Conservation (phyloP, 805 yeast species). For the Candida suzukii region DNA sequence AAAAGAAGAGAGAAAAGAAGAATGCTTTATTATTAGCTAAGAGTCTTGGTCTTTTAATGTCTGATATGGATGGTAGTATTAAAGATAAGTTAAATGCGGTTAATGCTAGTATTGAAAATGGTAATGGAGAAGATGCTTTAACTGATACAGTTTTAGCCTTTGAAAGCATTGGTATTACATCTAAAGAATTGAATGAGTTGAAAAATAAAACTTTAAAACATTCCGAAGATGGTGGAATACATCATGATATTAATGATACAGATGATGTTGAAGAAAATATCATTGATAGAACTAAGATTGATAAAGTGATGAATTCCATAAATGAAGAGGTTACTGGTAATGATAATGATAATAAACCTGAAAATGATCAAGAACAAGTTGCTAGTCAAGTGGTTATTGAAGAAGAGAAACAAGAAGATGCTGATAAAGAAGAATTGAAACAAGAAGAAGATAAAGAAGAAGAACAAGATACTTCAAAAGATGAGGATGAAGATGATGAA, state of each 20-base stretch:
- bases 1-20: constrained; percentile 19
- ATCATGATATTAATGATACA: neutral
- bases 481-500: constrained; percentile 6
- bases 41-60: no score
- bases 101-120: neutral
- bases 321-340: neutral
- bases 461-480: neutral
- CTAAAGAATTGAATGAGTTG: constrained; percentile 10
- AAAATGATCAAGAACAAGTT: neutral
- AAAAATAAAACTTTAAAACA: neutral
- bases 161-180: constrained; percentile 19
- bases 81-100: no score
- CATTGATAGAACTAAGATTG: neutral
- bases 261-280: neutral
- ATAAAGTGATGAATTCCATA: neutral
- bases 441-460: constrained; percentile 1
- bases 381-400: neutral
- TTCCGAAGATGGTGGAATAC: no score
- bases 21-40: no score
- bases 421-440: constrained; percentile 1
- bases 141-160: constrained; percentile 8
- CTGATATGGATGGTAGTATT: no score
- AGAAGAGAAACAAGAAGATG: neutral
- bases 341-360: neutral
- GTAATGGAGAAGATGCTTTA: constrained; percentile 2